Percentiles rank a stretch among this genome's conserved stretches.
Evolutionary conservation across 306 rosid genomes (phyloP).

Genomic region (Betula pendula): DNA sequence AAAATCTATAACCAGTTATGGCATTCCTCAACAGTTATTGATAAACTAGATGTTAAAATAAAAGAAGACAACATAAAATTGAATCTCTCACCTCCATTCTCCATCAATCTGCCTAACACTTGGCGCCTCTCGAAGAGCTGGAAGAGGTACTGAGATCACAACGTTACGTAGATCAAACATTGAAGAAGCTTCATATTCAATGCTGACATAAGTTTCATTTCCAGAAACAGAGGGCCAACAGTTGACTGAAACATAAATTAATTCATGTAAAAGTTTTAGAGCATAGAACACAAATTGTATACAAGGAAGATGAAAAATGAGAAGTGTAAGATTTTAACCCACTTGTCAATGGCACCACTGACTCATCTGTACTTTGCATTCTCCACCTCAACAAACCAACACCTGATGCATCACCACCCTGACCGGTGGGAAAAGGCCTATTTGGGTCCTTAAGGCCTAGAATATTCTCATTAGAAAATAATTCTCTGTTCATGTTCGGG

Average conservation of each 20-base stretch:
- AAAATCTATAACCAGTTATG: background rate
- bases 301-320: background rate
- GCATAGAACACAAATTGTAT: constrained; percentile 20
- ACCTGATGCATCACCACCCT: constrained; percentile 76
- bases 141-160: constrained; percentile 87
- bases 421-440: constrained; percentile 93
- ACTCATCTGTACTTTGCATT: constrained; percentile 86
- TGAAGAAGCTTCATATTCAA: constrained; percentile 92
- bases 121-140: constrained; percentile 94
- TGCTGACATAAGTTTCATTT: constrained; percentile 90
- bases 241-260: constrained; percentile 67
- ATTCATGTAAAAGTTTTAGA: constrained; percentile 19
- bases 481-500: constrained; percentile 94
- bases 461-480: constrained; percentile 71
- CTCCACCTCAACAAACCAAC: constrained; percentile 90
- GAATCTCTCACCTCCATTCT: constrained; percentile 73
- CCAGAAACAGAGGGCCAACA: constrained; percentile 99
- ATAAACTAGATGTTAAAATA: constrained; percentile 2
- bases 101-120: constrained; percentile 79
- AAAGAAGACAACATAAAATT: background rate
- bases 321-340: constrained; percentile 30
- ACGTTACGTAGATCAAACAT: constrained; percentile 78
- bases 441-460: constrained; percentile 76
- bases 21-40: background rate
- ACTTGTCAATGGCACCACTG: constrained; percentile 80